Evolutionary conservation across 768 basidiomycete genomes (phyloP).

Genomic region (Pisolithus tinctorius): DNA sequence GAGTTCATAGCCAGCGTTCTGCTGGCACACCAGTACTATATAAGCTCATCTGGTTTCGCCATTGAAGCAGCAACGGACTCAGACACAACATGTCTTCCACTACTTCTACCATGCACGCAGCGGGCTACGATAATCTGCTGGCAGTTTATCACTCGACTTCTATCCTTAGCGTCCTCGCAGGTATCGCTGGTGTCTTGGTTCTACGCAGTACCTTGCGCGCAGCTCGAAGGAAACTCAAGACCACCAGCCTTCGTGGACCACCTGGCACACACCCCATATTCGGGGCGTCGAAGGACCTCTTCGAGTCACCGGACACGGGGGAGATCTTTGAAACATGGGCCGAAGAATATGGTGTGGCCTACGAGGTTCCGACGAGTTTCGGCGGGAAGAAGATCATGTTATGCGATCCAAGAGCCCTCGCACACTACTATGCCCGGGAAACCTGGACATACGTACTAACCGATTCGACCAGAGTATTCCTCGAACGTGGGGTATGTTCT

Average conservation of each 20-base stretch:
- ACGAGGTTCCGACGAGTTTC: conserved; percentile 29
- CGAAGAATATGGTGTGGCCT: conserved; percentile 38
- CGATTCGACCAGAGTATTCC: conserved; percentile 26
- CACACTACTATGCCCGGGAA: conserved; percentile 44
- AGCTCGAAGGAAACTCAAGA: conserved; percentile 7
- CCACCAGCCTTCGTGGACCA: conserved; percentile 40
- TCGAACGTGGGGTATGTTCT: conserved; percentile 25
- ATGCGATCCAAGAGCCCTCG: conserved; percentile 40
- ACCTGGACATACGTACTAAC: conserved; percentile 40
- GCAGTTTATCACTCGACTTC: background rate
- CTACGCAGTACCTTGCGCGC: conserved; percentile 9
- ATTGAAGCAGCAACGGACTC: too few relatives aligned
- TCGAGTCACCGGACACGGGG: conserved; percentile 24
- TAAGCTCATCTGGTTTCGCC: too few relatives aligned
- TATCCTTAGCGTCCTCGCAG: conserved; percentile 6
- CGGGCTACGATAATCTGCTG: background rate
- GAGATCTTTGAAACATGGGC: conserved; percentile 39
- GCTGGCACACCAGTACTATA: too few relatives aligned
- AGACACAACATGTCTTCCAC: too few relatives aligned
- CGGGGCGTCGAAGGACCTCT: conserved; percentile 29
- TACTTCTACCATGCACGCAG: background rate
- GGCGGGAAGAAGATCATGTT: conserved; percentile 32
- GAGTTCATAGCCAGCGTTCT: too few relatives aligned
- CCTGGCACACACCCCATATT: conserved; percentile 34
- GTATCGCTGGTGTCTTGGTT: conserved; percentile 12